Conservation (phyloP, 306 rosid genomes). For the Luffa aegyptiaca region DNA sequence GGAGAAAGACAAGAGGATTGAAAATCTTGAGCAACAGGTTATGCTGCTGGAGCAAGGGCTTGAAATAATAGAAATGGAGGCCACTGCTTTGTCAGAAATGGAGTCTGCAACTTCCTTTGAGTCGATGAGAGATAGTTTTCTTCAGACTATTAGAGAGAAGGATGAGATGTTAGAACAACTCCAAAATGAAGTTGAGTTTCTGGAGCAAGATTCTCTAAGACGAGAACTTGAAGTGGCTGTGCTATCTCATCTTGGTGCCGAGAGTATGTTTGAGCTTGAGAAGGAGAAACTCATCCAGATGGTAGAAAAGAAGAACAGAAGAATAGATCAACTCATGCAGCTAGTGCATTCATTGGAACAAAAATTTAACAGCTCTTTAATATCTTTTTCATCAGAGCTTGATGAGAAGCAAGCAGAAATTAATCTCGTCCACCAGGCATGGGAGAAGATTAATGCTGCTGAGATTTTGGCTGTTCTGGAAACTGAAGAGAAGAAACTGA, state of each 20-base stretch:
- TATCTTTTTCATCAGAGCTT: constrained; percentile 42
- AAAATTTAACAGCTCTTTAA: constrained; percentile 32
- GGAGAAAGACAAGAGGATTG: constrained; percentile 33
- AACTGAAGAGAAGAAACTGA: constrained; percentile 58
- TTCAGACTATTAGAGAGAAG: constrained; percentile 28
- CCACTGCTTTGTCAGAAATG: constrained; percentile 15
- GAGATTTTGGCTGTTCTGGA: constrained; percentile 46
- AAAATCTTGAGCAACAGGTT: constrained; percentile 33
- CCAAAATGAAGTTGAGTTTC: constrained; percentile 33
- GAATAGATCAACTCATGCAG: constrained; percentile 31
- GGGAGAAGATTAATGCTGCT: constrained; percentile 45
- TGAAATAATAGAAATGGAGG: constrained; percentile 23
- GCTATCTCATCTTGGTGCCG: constrained; percentile 30
- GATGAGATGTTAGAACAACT: constrained; percentile 44
- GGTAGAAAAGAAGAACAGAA: constrained; percentile 25
- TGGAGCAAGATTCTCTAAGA: constrained; percentile 42
- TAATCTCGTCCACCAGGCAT: constrained; percentile 36
- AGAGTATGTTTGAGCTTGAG: constrained; percentile 27
- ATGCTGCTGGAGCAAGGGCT: constrained; percentile 34
- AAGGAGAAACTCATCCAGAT: constrained; percentile 22
- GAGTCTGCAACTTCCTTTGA: constrained; percentile 13
- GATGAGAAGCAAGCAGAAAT: constrained; percentile 50
- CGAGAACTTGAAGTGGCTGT: constrained; percentile 42
- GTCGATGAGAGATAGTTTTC: constrained; percentile 14
- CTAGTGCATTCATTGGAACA: constrained; percentile 37